A percentile compares a stretch with the other conserved stretches of the same genome.
These are phyloP conservation scores for Endoconidiophora laricicola DNA, from an alignment of 2,329 filamentous ascomycete genomes.

Conservation along the genomic window DNA sequence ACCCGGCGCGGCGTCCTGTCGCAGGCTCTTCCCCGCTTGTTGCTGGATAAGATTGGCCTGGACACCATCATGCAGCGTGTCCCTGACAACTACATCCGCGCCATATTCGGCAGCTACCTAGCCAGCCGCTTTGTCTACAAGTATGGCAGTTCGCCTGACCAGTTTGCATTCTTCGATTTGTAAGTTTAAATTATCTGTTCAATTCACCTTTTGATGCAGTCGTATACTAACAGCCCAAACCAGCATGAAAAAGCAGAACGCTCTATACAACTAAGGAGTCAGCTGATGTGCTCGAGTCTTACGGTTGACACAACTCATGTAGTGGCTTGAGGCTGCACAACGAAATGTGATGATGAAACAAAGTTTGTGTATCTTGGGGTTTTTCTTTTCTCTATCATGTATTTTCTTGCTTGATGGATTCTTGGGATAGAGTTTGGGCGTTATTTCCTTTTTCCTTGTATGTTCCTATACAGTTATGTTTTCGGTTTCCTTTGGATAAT, in stretches of 20 bases:
- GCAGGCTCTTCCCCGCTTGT: conserved; percentile 70
- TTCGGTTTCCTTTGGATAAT: too few relatives aligned
- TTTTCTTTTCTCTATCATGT: not conserved
- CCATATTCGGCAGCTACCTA: conserved; percentile 92
- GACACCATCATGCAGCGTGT: conserved; percentile 76
- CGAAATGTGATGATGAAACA: not conserved
- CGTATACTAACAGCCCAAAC: conserved; percentile 3
- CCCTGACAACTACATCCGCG: conserved; percentile 77
- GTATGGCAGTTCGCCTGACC: conserved; percentile 79
- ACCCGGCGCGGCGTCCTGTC: conserved; percentile 63
- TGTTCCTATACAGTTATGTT: not conserved
- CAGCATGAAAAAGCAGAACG: conserved; percentile 36
- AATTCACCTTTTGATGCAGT: too few relatives aligned
- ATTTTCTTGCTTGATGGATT: not conserved
- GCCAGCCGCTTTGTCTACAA: conserved; percentile 94
- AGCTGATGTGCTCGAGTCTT: too few relatives aligned
- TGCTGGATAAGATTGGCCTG: conserved; percentile 79
- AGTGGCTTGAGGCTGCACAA: not conserved
- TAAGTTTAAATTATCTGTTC: conserved; percentile 33
- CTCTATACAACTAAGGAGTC: not conserved
- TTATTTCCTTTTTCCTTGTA: not conserved
- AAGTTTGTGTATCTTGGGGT: not conserved
- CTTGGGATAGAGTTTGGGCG: conserved; percentile 4
- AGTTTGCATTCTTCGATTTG: conserved; percentile 99
- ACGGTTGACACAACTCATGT: too few relatives aligned